phyloP scores from a whole-genome alignment of 1,284 basidiomycete genomes.

The Fomes fomentarius region DNA sequence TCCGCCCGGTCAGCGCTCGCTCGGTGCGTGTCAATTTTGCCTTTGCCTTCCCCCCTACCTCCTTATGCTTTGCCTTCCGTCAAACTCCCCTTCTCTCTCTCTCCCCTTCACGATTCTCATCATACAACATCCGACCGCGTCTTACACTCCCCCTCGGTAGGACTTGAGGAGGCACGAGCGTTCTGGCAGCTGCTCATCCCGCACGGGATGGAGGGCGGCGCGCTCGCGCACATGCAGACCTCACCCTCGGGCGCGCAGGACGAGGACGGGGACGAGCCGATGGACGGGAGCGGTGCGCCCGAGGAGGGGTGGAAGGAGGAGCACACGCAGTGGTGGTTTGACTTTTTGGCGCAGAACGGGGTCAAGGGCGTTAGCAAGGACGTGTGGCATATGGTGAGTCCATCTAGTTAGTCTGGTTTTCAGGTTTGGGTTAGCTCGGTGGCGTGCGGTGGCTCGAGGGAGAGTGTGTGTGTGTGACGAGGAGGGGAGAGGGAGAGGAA shows the following conservation, averaged over 20 bases:
- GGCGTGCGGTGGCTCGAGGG: neutral
- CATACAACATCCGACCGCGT: too few species aligned
- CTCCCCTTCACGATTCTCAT: neutral
- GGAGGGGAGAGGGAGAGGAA: neutral
- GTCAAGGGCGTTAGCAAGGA: slow-evolving; percentile 91
- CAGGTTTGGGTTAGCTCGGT: neutral
- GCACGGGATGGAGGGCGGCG: slow-evolving; percentile 74
- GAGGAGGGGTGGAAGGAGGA: slow-evolving; percentile 67
- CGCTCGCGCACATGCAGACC: slow-evolving; percentile 52
- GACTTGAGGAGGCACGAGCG: slow-evolving; percentile 73
- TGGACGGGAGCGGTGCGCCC: slow-evolving; percentile 27
- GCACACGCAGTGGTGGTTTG: slow-evolving; percentile 84
- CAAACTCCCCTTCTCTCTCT: neutral
- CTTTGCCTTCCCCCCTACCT: neutral
- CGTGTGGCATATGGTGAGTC: slow-evolving; percentile 86
- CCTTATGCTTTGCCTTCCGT: neutral
- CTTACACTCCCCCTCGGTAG: too few species aligned
- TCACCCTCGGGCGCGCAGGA: slow-evolving; percentile 42
- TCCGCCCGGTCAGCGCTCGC: slow-evolving; percentile 73
- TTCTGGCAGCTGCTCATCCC: slow-evolving; percentile 89
- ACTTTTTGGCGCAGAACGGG: slow-evolving; percentile 74
- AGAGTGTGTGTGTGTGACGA: too few species aligned
- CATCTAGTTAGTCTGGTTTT: neutral
- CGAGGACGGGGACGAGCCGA: slow-evolving; percentile 48
- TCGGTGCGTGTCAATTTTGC: slow-evolving; percentile 46